A percentile compares a stretch with the other conserved stretches of the same genome.
Evolutionary conservation across 2,329 filamentous ascomycete genomes (phyloP).

Genomic region (Aspergillus glaucus): DNA sequence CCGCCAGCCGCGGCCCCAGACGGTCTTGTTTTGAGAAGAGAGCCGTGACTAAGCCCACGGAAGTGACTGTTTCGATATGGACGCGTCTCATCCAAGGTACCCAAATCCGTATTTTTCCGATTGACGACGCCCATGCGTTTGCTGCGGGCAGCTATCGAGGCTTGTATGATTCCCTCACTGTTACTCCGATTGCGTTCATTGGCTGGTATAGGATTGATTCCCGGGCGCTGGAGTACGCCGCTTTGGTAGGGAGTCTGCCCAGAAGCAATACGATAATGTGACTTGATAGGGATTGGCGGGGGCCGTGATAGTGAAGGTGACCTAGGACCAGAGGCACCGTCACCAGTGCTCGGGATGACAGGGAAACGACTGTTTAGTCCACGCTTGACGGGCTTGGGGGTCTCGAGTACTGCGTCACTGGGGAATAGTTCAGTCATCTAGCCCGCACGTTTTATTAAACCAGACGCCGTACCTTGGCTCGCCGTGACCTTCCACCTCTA

Average conservation of each 20-base stretch:
- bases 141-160: conserved; percentile 40
- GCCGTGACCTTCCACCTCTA: conserved; percentile 41
- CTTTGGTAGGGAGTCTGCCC: conserved; percentile 34
- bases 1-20: conserved; percentile 26
- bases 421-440: conserved; percentile 21
- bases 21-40: conserved; percentile 39
- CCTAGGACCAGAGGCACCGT: conserved; percentile 63
- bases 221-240: conserved; percentile 57
- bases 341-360: conserved; percentile 43
- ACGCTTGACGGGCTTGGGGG: conserved; percentile 62
- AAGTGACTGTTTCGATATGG: conserved; percentile 50
- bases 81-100: conserved; percentile 47
- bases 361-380: conserved; percentile 53
- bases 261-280: conserved; percentile 62
- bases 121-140: conserved; percentile 58
- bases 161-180: conserved; percentile 54
- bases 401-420: conserved; percentile 69
- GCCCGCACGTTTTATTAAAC: neutral
- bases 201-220: conserved; percentile 63
- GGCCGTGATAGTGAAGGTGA: conserved; percentile 62
- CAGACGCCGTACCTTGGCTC: conserved; percentile 34
- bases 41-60: conserved; percentile 53
- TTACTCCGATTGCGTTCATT: conserved; percentile 56
- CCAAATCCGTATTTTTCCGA: conserved; percentile 50
- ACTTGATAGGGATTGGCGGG: conserved; percentile 72